phyloP scores from a whole-genome alignment of 108 stramenopile genomes.

The Cyclotella atomus region DNA sequence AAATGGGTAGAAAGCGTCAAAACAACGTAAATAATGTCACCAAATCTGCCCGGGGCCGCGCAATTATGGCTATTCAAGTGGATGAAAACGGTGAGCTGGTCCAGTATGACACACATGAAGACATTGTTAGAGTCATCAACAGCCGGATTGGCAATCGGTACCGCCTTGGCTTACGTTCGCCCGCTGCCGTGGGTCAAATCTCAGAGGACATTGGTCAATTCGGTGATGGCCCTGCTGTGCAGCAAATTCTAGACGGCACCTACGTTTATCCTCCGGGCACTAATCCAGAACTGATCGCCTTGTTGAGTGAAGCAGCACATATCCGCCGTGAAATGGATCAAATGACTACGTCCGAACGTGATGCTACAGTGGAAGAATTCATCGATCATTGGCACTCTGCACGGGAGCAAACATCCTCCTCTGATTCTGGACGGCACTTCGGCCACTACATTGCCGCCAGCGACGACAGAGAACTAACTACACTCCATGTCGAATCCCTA shows the following conservation, averaged over 20 bases:
- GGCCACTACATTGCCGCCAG: constrained; percentile 22
- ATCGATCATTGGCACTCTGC: constrained; percentile 2
- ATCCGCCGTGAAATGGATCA: background rate
- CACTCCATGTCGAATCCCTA: constrained; percentile 9
- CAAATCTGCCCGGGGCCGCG: background rate
- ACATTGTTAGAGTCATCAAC: background rate
- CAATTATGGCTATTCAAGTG: background rate
- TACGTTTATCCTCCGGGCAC: constrained; percentile 17
- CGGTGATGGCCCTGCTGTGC: background rate
- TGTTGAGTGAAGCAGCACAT: background rate
- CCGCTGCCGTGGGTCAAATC: background rate
- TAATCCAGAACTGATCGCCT: background rate
- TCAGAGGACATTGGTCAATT: constrained; percentile 15
- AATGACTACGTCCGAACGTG: background rate
- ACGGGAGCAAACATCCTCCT: constrained; percentile 11
- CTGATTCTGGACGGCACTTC: constrained; percentile 12
- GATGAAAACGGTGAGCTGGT: background rate
- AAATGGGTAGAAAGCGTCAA: background rate
- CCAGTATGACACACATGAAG: background rate
- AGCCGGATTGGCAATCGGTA: background rate
- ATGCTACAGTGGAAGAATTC: constrained; percentile 17
- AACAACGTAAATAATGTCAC: background rate
- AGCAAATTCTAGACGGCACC: constrained; percentile 15
- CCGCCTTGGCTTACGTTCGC: background rate
- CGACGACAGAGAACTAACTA: background rate